phyloP scores from a whole-genome alignment of 192 early-diverging fungal species.

The Coemansia sp. region DNA sequence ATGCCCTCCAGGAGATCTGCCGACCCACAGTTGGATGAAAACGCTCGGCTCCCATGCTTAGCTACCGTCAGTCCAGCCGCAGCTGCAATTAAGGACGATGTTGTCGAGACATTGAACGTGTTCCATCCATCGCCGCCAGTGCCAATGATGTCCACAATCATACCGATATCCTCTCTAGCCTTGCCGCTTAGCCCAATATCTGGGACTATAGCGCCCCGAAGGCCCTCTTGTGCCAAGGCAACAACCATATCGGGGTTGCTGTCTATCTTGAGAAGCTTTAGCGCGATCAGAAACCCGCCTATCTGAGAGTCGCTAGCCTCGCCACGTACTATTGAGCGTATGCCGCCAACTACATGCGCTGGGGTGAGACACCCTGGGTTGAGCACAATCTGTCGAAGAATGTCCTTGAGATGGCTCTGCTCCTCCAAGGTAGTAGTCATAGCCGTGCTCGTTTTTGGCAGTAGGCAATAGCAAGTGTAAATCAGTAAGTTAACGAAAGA shows the following conservation, averaged over 20 bases:
- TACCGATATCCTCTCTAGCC: constrained; percentile 35
- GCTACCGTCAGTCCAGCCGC: constrained; percentile 87
- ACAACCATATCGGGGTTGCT: constrained; percentile 75
- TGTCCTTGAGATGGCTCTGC: constrained; percentile 41
- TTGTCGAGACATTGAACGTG: constrained; percentile 96
- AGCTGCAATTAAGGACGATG: constrained; percentile 86
- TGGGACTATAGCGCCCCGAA: constrained; percentile 63
- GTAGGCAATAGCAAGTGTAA: background rate
- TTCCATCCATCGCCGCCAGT: constrained; percentile 97
- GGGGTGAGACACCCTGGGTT: constrained; percentile 61
- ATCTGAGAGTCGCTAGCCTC: constrained; percentile 80
- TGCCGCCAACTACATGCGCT: constrained; percentile 58
- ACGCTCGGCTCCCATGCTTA: constrained; percentile 94
- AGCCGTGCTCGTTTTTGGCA: background rate
- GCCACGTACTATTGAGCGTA: constrained; percentile 75
- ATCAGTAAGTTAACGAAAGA: background rate
- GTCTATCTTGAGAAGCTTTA: constrained; percentile 72
- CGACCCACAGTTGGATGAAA: constrained; percentile 88
- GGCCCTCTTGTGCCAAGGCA: constrained; percentile 72
- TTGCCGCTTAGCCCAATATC: constrained; percentile 50
- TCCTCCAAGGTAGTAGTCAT: background rate
- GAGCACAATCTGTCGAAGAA: constrained; percentile 66
- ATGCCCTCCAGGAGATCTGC: constrained; percentile 90
- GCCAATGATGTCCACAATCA: constrained; percentile 87
- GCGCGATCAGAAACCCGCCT: constrained; percentile 78